phyloP scores from a whole-genome alignment of 805 yeast species.

The Candida sakaeoensis region DNA sequence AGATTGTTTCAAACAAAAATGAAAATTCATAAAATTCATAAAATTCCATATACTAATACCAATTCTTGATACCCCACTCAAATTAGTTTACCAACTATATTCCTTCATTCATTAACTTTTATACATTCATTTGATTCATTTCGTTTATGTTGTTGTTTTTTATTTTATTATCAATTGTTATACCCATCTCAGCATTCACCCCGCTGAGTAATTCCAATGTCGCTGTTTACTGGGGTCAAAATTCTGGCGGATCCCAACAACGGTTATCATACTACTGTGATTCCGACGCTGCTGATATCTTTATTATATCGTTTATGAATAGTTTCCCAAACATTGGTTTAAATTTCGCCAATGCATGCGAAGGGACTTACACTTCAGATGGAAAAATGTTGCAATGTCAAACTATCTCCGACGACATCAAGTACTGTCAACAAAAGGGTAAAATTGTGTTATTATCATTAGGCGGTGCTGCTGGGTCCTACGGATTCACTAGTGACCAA shows the following conservation, averaged over 20 bases:
- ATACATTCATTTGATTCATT: slow-evolving; percentile 12
- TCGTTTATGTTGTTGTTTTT: slow-evolving; percentile 3
- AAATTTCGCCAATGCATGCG: slow-evolving; percentile 50
- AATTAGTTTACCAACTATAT: slow-evolving; percentile 3
- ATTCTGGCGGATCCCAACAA: slow-evolving; percentile 32
- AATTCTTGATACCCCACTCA: slow-evolving; percentile 4
- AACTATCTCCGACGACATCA: slow-evolving; percentile 55
- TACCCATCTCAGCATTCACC: slow-evolving; percentile 9
- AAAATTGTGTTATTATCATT: slow-evolving; percentile 73
- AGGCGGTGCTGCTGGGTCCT: slow-evolving; percentile 46
- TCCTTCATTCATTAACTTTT: slow-evolving; percentile 7
- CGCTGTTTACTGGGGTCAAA: slow-evolving; percentile 31
- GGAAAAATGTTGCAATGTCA: slow-evolving; percentile 40
- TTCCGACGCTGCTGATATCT: slow-evolving; percentile 64
- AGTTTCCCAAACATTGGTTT: slow-evolving; percentile 47
- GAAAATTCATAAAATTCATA: background rate
- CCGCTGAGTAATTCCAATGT: slow-evolving; percentile 18
- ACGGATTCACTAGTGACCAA: slow-evolving; percentile 36
- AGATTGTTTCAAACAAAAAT: background rate
- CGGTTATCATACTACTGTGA: slow-evolving; percentile 53
- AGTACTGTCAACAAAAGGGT: slow-evolving; percentile 74
- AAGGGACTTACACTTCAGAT: slow-evolving; percentile 29
- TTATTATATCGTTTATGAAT: slow-evolving; percentile 66
- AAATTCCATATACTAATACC: background rate
- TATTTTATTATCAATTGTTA: slow-evolving; percentile 4